A percentile compares a stretch with the other conserved stretches of the same genome.
These are phyloP conservation scores for Rhizopogon salebrosus DNA, from an alignment of 768 basidiomycete genomes.

Conservation along the genomic window DNA sequence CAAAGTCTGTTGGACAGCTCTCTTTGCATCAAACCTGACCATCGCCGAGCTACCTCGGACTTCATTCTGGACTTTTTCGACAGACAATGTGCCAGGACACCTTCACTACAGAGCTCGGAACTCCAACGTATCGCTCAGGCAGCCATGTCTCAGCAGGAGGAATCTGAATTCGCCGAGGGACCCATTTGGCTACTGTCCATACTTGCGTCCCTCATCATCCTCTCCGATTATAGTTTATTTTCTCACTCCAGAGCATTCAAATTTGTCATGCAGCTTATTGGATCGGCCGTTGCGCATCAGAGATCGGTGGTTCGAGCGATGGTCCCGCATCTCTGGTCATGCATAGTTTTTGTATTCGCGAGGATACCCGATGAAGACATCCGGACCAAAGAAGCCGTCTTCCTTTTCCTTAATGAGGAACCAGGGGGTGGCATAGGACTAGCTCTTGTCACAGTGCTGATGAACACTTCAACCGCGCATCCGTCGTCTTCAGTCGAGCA, in stretches of 20 bases:
- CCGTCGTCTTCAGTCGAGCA: background rate
- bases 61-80: constrained; percentile 23
- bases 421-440: constrained; percentile 39
- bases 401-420: constrained; percentile 43
- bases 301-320: constrained; percentile 31
- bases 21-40: constrained; percentile 23
- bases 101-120: background rate
- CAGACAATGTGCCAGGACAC: constrained; percentile 6
- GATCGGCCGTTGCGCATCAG: constrained; percentile 27
- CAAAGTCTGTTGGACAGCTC: constrained; percentile 22
- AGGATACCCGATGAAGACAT: constrained; percentile 29
- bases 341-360: constrained; percentile 52
- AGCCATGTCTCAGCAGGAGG: constrained; percentile 22
- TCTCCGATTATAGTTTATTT: constrained; percentile 42
- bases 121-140: constrained; percentile 23
- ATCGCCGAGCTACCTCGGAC: constrained; percentile 21
- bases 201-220: constrained; percentile 42
- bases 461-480: constrained; percentile 16
- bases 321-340: constrained; percentile 45
- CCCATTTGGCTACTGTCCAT: constrained; percentile 42
- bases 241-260: constrained; percentile 31
- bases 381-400: constrained; percentile 30
- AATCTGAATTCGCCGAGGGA: constrained; percentile 15
- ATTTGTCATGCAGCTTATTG: constrained; percentile 33
- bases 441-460: constrained; percentile 35